Evolutionary conservation across 805 yeast genomes (phyloP).

Genomic region (Metschnikowia baotianmanensis): DNA sequence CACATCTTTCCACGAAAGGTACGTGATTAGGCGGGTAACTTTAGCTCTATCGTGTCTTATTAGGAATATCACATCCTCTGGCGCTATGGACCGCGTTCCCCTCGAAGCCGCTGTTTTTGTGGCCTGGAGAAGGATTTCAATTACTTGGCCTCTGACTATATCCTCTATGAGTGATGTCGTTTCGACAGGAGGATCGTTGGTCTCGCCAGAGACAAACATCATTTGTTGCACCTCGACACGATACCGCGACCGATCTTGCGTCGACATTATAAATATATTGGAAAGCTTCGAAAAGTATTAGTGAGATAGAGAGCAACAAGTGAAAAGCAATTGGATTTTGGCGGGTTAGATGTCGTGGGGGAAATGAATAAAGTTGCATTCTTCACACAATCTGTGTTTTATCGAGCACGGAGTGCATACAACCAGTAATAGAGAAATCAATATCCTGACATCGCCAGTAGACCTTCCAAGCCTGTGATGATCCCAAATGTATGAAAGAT

Average conservation of each 20-base stretch:
- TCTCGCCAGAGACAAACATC: slow-evolving; percentile 98
- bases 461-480: too few relatives aligned
- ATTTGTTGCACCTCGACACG: slow-evolving; percentile 91
- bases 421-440: too few relatives aligned
- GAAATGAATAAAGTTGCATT: too few relatives aligned
- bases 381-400: neutral
- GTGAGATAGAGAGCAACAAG: neutral
- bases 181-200: slow-evolving; percentile 89
- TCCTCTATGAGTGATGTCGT: slow-evolving; percentile 94
- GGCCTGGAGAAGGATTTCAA: slow-evolving; percentile 76
- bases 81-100: slow-evolving; percentile 79
- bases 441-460: too few relatives aligned
- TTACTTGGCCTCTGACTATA: slow-evolving; percentile 91
- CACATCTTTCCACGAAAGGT: slow-evolving; percentile 94
- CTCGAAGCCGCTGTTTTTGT: slow-evolving; percentile 73
- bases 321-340: neutral
- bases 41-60: slow-evolving; percentile 93
- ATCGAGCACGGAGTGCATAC: too few relatives aligned
- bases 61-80: slow-evolving; percentile 90
- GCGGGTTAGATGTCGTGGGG: too few relatives aligned
- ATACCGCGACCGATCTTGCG: slow-evolving; percentile 59
- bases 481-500: too few relatives aligned
- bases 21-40: slow-evolving; percentile 86
- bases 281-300: neutral
- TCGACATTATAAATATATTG: slow-evolving; percentile 8